Percentiles rank a stretch among this genome's conserved stretches.
These are phyloP conservation scores for Nemania diffusa DNA, from an alignment of 2,329 filamentous ascomycete species.

Conservation along the genomic window DNA sequence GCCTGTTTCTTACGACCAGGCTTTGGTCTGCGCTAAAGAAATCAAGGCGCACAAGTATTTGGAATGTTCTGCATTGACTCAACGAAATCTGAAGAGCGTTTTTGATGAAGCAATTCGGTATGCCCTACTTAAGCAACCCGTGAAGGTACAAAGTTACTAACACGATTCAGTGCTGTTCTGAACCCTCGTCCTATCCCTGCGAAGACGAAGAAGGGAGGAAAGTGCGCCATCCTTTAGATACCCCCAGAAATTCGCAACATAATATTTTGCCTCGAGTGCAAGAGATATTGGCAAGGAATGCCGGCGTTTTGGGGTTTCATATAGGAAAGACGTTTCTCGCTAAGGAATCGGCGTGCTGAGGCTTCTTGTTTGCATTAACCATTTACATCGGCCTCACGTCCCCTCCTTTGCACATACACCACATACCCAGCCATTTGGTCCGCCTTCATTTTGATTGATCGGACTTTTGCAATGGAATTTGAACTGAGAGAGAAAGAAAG, in stretches of 20 bases:
- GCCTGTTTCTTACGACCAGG: slow-evolving; percentile 95
- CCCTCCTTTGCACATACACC: slow-evolving; percentile 31
- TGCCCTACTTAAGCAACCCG: slow-evolving; percentile 53
- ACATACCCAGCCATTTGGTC: slow-evolving; percentile 32
- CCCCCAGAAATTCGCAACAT: slow-evolving; percentile 34
- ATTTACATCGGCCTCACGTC: slow-evolving; percentile 37
- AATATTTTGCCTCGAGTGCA: slow-evolving; percentile 43
- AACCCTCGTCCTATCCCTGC: slow-evolving; percentile 70
- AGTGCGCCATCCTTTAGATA: slow-evolving; percentile 74
- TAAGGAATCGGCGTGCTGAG: slow-evolving; percentile 45
- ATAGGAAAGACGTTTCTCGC: slow-evolving; percentile 47
- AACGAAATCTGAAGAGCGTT: slow-evolving; percentile 96
- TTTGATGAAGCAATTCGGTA: slow-evolving; percentile 99
- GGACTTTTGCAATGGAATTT: slow-evolving; percentile 25
- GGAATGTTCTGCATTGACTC: slow-evolving; percentile 96
- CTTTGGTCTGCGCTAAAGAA: slow-evolving; percentile 87
- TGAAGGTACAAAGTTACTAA: slow-evolving; percentile 39
- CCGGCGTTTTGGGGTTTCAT: slow-evolving; percentile 50
- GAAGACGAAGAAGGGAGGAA: slow-evolving; percentile 70
- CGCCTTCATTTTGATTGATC: slow-evolving; percentile 11
- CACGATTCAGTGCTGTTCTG: slow-evolving; percentile 69
- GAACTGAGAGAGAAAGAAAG: slow-evolving; percentile 27
- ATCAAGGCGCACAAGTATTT: slow-evolving; percentile 97
- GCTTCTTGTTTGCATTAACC: slow-evolving; percentile 41
- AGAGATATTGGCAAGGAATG: slow-evolving; percentile 45